Conservation (phyloP, 306 rosid genomes). For the Mimosa pudica region DNA sequence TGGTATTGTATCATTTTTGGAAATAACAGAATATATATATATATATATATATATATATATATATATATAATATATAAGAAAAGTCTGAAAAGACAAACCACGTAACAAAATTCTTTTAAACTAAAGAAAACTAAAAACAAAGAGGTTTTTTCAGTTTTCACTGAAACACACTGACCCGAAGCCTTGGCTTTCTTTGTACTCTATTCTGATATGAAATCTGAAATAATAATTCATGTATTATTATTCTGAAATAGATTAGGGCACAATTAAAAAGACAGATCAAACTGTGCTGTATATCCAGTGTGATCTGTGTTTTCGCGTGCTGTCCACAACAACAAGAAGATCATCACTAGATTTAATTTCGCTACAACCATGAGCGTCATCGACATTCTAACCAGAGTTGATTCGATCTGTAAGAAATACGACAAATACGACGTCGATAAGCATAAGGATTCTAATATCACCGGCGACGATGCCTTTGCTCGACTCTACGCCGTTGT, state of each 20-base stretch:
- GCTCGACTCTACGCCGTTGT: conserved; percentile 80
- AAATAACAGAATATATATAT: too few relatives aligned
- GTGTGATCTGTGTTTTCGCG: background rate
- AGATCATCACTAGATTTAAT: background rate
- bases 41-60: too few relatives aligned
- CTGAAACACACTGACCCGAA: background rate
- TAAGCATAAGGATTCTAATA: conserved; percentile 69
- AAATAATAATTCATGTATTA: background rate
- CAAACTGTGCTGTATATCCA: conserved; percentile 1
- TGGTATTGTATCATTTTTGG: too few relatives aligned
- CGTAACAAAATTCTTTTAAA: background rate
- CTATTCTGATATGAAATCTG: background rate
- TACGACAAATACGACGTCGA: conserved; percentile 91
- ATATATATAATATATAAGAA: too few relatives aligned
- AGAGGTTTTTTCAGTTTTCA: too few relatives aligned
- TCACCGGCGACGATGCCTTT: conserved; percentile 95
- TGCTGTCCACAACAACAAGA: background rate
- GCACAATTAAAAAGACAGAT: conserved; percentile 25
- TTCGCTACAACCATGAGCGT: conserved; percentile 70
- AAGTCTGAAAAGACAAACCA: too few relatives aligned
- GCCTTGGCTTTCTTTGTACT: too few relatives aligned
- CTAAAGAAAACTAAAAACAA: background rate
- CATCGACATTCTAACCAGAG: conserved; percentile 91
- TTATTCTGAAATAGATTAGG: background rate
- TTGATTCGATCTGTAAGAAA: conserved; percentile 92